phyloP scores from a whole-genome alignment of 2,329 filamentous ascomycete genomes.

The Clonostachys chloroleuca region DNA sequence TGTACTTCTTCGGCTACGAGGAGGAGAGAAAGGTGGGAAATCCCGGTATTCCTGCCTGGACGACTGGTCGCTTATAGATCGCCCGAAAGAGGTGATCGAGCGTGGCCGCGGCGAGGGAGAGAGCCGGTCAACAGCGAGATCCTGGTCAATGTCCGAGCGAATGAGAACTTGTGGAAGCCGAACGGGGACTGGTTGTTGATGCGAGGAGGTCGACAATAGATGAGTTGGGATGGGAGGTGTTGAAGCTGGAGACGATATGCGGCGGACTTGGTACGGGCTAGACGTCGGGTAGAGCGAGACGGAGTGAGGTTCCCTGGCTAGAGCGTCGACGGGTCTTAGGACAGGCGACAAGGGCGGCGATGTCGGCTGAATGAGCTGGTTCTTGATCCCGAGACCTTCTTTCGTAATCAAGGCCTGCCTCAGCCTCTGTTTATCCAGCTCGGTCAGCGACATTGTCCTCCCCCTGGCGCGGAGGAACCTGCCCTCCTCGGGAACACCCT shows the following conservation, averaged over 20 bases:
- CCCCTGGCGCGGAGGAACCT: slow-evolving; percentile 19
- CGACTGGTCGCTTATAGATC: slow-evolving; percentile 27
- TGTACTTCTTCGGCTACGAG: slow-evolving; percentile 1
- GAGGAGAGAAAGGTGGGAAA: slow-evolving; percentile 26
- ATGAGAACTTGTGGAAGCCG: slow-evolving; percentile 23
- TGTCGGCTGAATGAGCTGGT: slow-evolving; percentile 6
- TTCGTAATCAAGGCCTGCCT: slow-evolving; percentile 8
- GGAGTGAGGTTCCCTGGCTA: slow-evolving; percentile 16
- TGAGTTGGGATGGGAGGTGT: slow-evolving; percentile 6
- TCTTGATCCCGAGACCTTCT: slow-evolving; percentile 25
- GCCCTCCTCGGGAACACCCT: slow-evolving; percentile 19
- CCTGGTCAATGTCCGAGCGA: slow-evolving; percentile 27
- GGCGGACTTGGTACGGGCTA: neutral
- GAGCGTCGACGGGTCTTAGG: slow-evolving; percentile 18
- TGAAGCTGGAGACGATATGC: slow-evolving; percentile 3
- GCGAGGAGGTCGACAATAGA: slow-evolving; percentile 16
- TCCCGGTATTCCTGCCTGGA: slow-evolving; percentile 23
- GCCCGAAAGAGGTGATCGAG: slow-evolving; percentile 20
- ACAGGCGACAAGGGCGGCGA: slow-evolving; percentile 22
- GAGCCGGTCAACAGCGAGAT: slow-evolving; percentile 28
- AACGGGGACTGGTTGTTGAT: slow-evolving; percentile 17
- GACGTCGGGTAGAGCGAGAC: too few species aligned
- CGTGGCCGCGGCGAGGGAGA: slow-evolving; percentile 24
- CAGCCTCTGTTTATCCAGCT: slow-evolving; percentile 4
- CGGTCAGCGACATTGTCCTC: slow-evolving; percentile 14